A percentile compares a stretch with the other conserved stretches of the same genome.
Evolutionary conservation across 371 early-diverging fungal species (phyloP).

Genomic region (Saksenaea vasiformis): DNA sequence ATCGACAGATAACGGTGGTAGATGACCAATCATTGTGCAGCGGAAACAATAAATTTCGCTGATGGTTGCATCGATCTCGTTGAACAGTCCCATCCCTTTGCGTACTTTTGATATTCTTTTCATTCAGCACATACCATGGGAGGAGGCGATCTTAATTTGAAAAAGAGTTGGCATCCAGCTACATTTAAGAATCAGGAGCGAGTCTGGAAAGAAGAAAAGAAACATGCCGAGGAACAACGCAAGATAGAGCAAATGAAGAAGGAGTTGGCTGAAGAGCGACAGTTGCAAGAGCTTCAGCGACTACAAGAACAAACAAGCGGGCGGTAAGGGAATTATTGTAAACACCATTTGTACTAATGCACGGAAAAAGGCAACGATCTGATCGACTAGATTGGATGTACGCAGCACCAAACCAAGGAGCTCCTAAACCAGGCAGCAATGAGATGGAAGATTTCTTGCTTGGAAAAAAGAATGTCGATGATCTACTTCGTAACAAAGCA

Average conservation of each 20-base stretch:
- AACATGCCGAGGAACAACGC: conserved; percentile 81
- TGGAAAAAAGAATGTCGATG: conserved; percentile 85
- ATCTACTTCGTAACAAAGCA: conserved; percentile 57
- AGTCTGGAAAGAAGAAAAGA: conserved; percentile 89
- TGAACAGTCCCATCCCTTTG: background rate
- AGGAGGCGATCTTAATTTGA: conserved; percentile 77
- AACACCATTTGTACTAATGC: background rate
- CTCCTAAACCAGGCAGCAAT: conserved; percentile 53
- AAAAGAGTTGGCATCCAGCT: conserved; percentile 97
- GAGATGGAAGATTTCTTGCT: conserved; percentile 90
- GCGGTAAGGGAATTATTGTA: conserved; percentile 32
- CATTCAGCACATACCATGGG: conserved; percentile 48
- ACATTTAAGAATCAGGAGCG: conserved; percentile 89
- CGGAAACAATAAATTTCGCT: no score
- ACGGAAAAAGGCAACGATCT: conserved; percentile 53
- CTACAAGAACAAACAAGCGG: conserved; percentile 81
- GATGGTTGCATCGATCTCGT: no score
- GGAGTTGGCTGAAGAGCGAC: conserved; percentile 90
- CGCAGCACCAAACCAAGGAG: conserved; percentile 64
- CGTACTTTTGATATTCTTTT: background rate
- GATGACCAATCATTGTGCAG: no score
- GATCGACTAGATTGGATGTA: conserved; percentile 97
- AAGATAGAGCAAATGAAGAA: conserved; percentile 89
- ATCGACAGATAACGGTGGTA: no score
- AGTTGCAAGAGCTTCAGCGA: conserved; percentile 80